These are phyloP conservation scores for Colletotrichum caudatum DNA, from an alignment of 2,329 filamentous ascomycete genomes.

Conservation along the genomic window DNA sequence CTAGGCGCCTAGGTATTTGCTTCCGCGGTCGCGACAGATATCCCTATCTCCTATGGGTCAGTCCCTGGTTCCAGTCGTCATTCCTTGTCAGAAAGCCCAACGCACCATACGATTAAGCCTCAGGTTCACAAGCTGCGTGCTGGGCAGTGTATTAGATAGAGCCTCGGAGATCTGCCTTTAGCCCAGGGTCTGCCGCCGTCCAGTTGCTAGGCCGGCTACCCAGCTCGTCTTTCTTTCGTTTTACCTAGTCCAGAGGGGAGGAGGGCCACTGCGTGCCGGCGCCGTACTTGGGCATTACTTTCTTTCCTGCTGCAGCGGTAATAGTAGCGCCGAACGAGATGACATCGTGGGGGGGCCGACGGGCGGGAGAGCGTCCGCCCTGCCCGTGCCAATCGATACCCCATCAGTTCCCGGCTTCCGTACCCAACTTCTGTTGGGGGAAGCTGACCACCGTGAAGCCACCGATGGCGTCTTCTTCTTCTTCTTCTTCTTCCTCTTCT, in stretches of 20 bases:
- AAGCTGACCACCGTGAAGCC: slow-evolving; percentile 12
- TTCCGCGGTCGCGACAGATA: background rate
- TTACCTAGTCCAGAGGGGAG: background rate
- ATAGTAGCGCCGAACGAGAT: slow-evolving; percentile 27
- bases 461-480: background rate
- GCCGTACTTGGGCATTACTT: slow-evolving; percentile 11
- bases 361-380: slow-evolving; percentile 15
- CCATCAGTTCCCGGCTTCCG: slow-evolving; percentile 3
- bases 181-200: slow-evolving; percentile 31
- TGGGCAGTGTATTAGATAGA: background rate
- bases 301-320: slow-evolving; percentile 28
- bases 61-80: background rate
- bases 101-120: slow-evolving; percentile 1
- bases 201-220: slow-evolving; percentile 34
- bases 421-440: background rate
- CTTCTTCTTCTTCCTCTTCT: background rate
- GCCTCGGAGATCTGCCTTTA: background rate
- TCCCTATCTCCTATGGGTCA: background rate
- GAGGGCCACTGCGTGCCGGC: slow-evolving; percentile 7
- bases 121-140: background rate
- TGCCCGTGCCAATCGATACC: slow-evolving; percentile 36
- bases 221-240: slow-evolving; percentile 18
- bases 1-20: background rate
- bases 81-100: slow-evolving; percentile 1
- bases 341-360: slow-evolving; percentile 16